Evolutionary conservation across 2,329 filamentous ascomycete species (phyloP), one percentile per base, ranked within the genome.

Genomic region (Phyllosticta capitalensis): DNA sequence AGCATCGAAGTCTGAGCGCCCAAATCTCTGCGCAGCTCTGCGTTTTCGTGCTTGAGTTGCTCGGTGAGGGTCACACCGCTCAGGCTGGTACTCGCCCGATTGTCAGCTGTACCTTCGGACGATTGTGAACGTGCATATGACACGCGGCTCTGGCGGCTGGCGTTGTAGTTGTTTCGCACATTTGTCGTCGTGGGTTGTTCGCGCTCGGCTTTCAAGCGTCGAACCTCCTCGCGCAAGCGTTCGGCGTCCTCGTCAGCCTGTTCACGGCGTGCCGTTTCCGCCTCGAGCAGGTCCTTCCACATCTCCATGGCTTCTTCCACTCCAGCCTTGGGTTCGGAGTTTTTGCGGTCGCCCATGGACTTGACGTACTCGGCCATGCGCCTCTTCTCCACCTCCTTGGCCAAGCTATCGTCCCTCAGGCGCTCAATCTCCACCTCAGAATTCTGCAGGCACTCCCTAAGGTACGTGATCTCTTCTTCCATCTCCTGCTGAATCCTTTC

Each of bases 1-100:
- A 99, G 81, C 90, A 99, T 97, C 0, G 92, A 96, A 0, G 92
- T 95, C 71, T 99, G 94, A 2, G 94, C 94, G 62, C 92, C 90
- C 28, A 97, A 89, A 72, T 97, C 92, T 58, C 92, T 88, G 57
- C 92, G 85, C 30, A 99, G 75, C 71, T 96, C 92, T 2, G 90
- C 90, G 67, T 96, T 97, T 68, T 97, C 92, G 69, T 92, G 90
- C 56, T 89, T 87, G 26, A 97, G 77, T 65, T 95, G 87, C 63
- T 96, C 90, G n/a, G 94, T 88, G 10, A 90, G 81, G 1, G 91
- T 82, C 9, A 83, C 88, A 63, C 81, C 85, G 1, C 60, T 57
- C 19, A 54, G 48, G n/a, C 45, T 59, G 17, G 81, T 86, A 52
- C 82, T 74, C 30, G 79, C 78, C 49, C 78, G 76, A 60, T 79